These are phyloP conservation scores for Colletotrichum abscissum DNA, from an alignment of 2,329 filamentous ascomycete genomes.

Conservation along the genomic window DNA sequence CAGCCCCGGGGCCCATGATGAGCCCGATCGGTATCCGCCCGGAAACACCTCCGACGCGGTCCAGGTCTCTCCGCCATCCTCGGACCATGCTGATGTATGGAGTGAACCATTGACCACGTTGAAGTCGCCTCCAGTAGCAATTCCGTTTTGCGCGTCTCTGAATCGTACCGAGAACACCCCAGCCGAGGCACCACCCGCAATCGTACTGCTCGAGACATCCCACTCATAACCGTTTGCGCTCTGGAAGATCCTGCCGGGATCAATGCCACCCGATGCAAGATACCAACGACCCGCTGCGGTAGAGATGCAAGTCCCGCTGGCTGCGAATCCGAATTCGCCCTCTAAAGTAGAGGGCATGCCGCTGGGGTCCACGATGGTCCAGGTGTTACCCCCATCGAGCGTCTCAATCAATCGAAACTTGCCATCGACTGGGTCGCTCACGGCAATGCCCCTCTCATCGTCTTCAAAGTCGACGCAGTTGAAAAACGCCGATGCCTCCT, in stretches of 20 bases:
- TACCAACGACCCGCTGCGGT: conserved; percentile 44
- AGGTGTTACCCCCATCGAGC: conserved; percentile 42
- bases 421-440: conserved; percentile 48
- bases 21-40: conserved; percentile 46
- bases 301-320: conserved; percentile 47
- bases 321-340: conserved; percentile 46
- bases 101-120: conserved; percentile 37
- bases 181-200: conserved; percentile 41
- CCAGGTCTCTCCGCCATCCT: conserved; percentile 46
- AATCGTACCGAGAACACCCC: conserved; percentile 49
- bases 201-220: conserved; percentile 40
- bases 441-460: conserved; percentile 40
- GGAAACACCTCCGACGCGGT: conserved; percentile 39
- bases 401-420: conserved; percentile 47
- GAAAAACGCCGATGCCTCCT: conserved; percentile 45
- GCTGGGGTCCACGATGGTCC: conserved; percentile 39
- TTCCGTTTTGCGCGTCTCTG: conserved; percentile 40
- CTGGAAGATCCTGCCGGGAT: conserved; percentile 43
- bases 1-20: conserved; percentile 42
- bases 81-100: conserved; percentile 44
- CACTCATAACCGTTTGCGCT: conserved; percentile 42
- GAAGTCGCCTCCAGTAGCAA: conserved; percentile 47
- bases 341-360: conserved; percentile 42
- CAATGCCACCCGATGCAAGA: conserved; percentile 42
- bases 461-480: conserved; percentile 47